These are phyloP conservation scores for Gaeumannomyces tritici DNA, from an alignment of 2,329 filamentous ascomycete genomes.

Conservation along the genomic window DNA sequence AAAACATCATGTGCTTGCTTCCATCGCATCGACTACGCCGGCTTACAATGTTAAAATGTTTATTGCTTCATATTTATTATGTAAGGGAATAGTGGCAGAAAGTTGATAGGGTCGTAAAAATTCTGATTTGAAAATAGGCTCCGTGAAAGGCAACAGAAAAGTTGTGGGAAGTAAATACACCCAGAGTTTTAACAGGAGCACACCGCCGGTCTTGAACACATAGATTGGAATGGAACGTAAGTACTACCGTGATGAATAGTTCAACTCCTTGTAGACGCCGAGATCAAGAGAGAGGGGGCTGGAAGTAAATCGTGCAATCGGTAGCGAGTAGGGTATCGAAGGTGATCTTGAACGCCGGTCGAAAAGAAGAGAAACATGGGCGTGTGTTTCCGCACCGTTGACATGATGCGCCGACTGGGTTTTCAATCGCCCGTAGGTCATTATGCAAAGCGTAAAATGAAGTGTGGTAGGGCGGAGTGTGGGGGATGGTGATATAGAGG, in stretches of 20 bases:
- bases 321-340: background rate
- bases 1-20: no score
- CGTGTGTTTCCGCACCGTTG: background rate
- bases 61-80: background rate
- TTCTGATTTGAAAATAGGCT: background rate
- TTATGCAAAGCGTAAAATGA: background rate
- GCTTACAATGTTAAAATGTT: background rate
- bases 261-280: background rate
- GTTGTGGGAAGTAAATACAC: background rate
- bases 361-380: background rate
- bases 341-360: background rate
- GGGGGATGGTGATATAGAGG: background rate
- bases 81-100: background rate
- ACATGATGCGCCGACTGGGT: background rate
- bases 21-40: no score
- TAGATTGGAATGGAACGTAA: background rate
- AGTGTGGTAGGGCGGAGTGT: background rate
- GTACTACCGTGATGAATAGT: background rate
- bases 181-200: background rate
- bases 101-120: background rate
- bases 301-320: background rate
- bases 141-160: background rate
- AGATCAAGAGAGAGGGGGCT: background rate
- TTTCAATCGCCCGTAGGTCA: background rate
- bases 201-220: background rate